Conservation (phyloP, 2,329 filamentous ascomycete genomes). For the Geosmithia flava region DNA sequence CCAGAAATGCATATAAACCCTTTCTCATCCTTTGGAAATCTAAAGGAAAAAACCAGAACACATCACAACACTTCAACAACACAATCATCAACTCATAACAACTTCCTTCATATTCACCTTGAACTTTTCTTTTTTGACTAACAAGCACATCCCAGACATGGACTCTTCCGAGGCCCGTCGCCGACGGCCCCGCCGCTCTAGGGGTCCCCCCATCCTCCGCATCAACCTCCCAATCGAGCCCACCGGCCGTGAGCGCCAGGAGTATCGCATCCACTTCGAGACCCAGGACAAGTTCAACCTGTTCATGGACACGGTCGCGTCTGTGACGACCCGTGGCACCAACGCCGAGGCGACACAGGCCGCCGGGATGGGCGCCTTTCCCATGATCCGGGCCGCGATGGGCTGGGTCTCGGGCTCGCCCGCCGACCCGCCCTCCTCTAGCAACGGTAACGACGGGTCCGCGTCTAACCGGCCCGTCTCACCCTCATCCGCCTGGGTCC, state of each 20-base stretch:
- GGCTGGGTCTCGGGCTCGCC: no score
- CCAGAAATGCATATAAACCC: no score
- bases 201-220: background rate
- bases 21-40: no score
- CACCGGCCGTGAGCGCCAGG: background rate
- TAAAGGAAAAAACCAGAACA: no score
- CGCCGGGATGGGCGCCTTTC: background rate
- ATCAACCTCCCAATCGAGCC: background rate
- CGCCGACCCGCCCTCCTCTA: no score
- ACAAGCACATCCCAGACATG: background rate
- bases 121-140: background rate
- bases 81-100: no score
- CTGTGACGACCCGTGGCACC: background rate
- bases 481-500: no score
- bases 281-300: constrained; percentile 3
- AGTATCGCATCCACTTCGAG: constrained; percentile 4
- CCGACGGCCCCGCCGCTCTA: no score
- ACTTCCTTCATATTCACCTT: no score
- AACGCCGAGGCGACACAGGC: background rate
- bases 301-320: background rate
- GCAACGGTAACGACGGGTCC: no score
- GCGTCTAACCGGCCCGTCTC: no score
- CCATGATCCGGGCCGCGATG: background rate
- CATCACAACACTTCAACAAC: no score
- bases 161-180: background rate